Evolutionary conservation across 2,329 filamentous ascomycete genomes (phyloP).

Genomic region (Rutstroemia sydowiana): DNA sequence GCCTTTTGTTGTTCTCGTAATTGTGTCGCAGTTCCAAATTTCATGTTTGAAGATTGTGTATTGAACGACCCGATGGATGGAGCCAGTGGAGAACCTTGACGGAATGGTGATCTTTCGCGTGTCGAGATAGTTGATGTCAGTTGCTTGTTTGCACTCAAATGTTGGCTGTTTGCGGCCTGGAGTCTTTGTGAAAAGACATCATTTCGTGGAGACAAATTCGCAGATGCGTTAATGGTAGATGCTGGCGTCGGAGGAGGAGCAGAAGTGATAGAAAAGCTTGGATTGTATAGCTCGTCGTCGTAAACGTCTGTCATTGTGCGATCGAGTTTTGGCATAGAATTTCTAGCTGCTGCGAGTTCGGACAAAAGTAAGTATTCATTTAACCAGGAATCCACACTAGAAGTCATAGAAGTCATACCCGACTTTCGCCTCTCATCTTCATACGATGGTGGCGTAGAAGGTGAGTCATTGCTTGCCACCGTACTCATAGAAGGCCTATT

Average conservation of each 20-base stretch:
- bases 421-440: conserved; percentile 47
- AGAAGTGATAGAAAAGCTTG: conserved; percentile 53
- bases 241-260: conserved; percentile 42
- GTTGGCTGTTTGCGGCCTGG: conserved; percentile 70
- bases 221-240: conserved; percentile 21
- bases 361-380: conserved; percentile 60
- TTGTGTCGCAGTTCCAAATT: conserved; percentile 49
- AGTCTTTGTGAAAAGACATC: conserved; percentile 68
- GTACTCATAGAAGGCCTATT: conserved; percentile 43
- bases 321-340: conserved; percentile 66
- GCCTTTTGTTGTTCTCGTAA: conserved; percentile 55
- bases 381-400: conserved; percentile 39
- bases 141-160: conserved; percentile 52
- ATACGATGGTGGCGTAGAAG: conserved; percentile 45
- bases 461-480: conserved; percentile 55
- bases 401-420: conserved; percentile 43
- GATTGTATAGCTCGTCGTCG: conserved; percentile 77
- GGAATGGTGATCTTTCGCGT: conserved; percentile 75
- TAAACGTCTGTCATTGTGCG: conserved; percentile 82
- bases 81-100: conserved; percentile 59
- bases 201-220: conserved; percentile 44
- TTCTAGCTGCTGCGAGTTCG: conserved; percentile 42
- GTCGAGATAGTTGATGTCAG: conserved; percentile 38
- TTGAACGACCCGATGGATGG: conserved; percentile 33
- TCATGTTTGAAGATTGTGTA: conserved; percentile 27